Base-by-base conservation (phyloP, 495 filamentous ascomycete genomes). In the Letharia columbiana region DNA sequence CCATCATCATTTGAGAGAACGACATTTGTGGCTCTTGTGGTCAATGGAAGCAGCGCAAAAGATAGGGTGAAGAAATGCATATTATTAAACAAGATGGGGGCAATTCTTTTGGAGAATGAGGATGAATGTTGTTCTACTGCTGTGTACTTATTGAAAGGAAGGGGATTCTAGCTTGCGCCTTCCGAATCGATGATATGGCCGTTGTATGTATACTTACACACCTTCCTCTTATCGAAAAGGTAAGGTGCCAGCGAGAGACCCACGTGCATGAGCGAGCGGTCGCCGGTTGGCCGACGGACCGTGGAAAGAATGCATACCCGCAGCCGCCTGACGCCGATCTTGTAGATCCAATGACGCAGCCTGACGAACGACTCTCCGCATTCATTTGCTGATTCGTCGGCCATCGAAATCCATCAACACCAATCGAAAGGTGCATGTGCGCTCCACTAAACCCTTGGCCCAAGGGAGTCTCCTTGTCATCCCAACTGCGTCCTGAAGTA, bases 1-100 rank as follows among this genome's bases (percentile, higher is more conserved):
- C 87, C 86, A 75, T 90, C 87, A 68, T 89, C 87, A 69, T 90
- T 89, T 60, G 82, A 83, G 39, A 84, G 84, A 60, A 90, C 73
- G 68, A 88, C 83, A 66, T 85, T 86, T 40, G 64, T 66, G 57
- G 31, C 44, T 61, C 39, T 61, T 15, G n/a, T 60, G 11, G 60
- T 15, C 31, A 66, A 44, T 31, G 64, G 64, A 15, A 66, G 58
- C 13, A 66, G 58, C 12, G 44, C 17, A 45, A 61, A 37, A 18
- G 59, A 40, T 9, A 66, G 17, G 5, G 64, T 9, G 31, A 41
- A 9, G 18, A 60, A 33, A 66, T 35, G 64, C 64, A 66, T 66
- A 0, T 23, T 65, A 17, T 60, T 13, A 28, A 37, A 7, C 0
- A 18, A 45, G n/a, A 23, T 58, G 20, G 23, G 31, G 10, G 18